Evolutionary conservation across 2,329 filamentous ascomycete genomes (phyloP).

Genomic region (Ilyonectria robusta): DNA sequence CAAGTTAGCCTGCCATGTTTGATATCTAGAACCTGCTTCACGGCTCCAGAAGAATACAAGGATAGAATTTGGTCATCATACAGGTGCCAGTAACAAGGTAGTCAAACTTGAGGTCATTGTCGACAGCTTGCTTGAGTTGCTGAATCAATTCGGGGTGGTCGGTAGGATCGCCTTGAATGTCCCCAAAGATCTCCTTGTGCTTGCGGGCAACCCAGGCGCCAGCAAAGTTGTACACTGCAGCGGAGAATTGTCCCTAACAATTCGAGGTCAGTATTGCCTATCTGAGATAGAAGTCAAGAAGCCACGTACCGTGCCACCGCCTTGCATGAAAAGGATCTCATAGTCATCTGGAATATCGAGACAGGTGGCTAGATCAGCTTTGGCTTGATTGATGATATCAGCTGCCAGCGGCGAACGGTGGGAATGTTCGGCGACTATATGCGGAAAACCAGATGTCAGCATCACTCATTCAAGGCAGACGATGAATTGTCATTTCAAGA

Average conservation of each 20-base stretch:
- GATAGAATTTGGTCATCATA: no score
- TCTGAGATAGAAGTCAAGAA: no score
- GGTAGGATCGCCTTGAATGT: background rate
- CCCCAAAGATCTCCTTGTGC: slow-evolving; percentile 53
- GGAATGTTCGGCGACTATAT: slow-evolving; percentile 82
- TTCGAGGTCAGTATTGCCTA: no score
- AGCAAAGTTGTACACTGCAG: slow-evolving; percentile 87
- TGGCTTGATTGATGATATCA: slow-evolving; percentile 84
- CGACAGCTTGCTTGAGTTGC: slow-evolving; percentile 73
- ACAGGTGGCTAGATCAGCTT: slow-evolving; percentile 78
- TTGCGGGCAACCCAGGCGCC: slow-evolving; percentile 81
- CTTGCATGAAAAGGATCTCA: slow-evolving; percentile 90
- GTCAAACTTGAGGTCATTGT: slow-evolving; percentile 83
- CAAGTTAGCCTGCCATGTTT: no score
- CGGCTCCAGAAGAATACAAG: no score
- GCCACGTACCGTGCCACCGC: slow-evolving; percentile 73
- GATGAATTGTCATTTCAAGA: background rate
- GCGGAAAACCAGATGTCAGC: background rate
- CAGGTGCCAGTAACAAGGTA: slow-evolving; percentile 91
- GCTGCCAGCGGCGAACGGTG: slow-evolving; percentile 87
- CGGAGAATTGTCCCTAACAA: slow-evolving; percentile 80
- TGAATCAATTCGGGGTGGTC: slow-evolving; percentile 66
- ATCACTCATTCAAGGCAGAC: background rate
- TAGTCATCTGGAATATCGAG: slow-evolving; percentile 90
- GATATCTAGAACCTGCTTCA: no score